A percentile compares a stretch with the other conserved stretches of the same genome.
These are phyloP conservation scores for Cryptosporidium andersoni DNA, from an alignment of 169 alveolate genomes.

Conservation along the genomic window DNA sequence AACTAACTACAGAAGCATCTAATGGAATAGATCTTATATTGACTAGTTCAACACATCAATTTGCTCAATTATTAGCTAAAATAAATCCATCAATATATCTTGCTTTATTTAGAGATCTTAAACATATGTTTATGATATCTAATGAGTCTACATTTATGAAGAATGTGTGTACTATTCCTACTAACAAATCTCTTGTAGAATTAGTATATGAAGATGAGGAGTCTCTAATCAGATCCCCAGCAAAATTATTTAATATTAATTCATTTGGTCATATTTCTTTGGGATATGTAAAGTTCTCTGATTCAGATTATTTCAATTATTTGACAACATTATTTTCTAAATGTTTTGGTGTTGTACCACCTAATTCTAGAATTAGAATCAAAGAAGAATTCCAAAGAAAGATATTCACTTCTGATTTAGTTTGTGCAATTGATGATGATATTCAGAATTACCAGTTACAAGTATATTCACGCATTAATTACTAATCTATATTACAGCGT, in stretches of 20 bases:
- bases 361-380: conserved; percentile 47
- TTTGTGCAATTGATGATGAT: conserved; percentile 34
- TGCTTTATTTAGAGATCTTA: conserved; percentile 35
- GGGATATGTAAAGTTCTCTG: conserved; percentile 15
- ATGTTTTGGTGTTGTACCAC: conserved; percentile 51
- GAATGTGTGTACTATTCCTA: conserved; percentile 26
- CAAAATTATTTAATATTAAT: neutral
- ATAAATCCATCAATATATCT: conserved; percentile 49
- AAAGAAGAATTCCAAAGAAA: conserved; percentile 29
- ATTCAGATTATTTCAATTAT: conserved; percentile 24
- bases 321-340: conserved; percentile 27
- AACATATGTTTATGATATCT: conserved; percentile 1
- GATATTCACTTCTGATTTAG: conserved; percentile 24
- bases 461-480: conserved; percentile 27
- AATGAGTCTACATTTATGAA: conserved; percentile 8
- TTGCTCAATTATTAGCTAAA: conserved; percentile 30
- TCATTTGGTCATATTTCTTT: neutral
- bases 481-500: neutral
- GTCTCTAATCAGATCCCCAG: conserved; percentile 6
- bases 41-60: conserved; percentile 29
- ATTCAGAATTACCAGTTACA: conserved; percentile 15
- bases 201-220: conserved; percentile 13
- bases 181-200: conserved; percentile 32
- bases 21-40: conserved; percentile 15
- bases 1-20: neutral